phyloP scores from a whole-genome alignment of 768 basidiomycete species.

The button mushroom (Agaricus bisporus) region DNA sequence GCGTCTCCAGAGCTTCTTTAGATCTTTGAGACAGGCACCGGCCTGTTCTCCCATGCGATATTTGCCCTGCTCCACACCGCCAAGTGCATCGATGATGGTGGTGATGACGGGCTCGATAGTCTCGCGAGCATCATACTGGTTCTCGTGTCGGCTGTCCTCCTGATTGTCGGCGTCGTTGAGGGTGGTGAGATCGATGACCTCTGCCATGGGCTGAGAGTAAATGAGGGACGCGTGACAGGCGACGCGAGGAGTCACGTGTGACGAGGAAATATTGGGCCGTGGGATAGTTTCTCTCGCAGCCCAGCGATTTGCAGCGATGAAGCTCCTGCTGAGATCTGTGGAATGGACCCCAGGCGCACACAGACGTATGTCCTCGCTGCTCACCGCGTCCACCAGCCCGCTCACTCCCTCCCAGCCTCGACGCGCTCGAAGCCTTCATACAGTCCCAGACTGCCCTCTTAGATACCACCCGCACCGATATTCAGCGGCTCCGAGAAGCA shows the following conservation, averaged over 20 bases:
- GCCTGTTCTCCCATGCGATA: slow-evolving; percentile 81
- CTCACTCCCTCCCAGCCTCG: slow-evolving; percentile 30
- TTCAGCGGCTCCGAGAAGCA: slow-evolving; percentile 46
- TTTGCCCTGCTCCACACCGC: slow-evolving; percentile 58
- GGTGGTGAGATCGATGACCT: slow-evolving; percentile 29
- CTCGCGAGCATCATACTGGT: slow-evolving; percentile 34
- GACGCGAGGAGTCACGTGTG: slow-evolving; percentile 8
- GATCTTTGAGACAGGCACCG: slow-evolving; percentile 82
- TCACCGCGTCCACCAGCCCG: background rate
- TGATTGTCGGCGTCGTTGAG: slow-evolving; percentile 15
- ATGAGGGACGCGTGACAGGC: slow-evolving; percentile 7
- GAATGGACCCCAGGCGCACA: slow-evolving; percentile 32
- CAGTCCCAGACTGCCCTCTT: slow-evolving; percentile 54
- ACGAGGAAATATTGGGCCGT: background rate
- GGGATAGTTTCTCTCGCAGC: slow-evolving; percentile 8
- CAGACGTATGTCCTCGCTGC: slow-evolving; percentile 28
- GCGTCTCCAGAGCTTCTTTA: slow-evolving; percentile 93
- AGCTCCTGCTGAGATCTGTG: slow-evolving; percentile 9
- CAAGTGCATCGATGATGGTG: slow-evolving; percentile 75
- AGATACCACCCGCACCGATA: slow-evolving; percentile 54
- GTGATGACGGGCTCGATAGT: slow-evolving; percentile 64
- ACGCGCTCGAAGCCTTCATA: slow-evolving; percentile 65
- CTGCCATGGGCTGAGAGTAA: slow-evolving; percentile 13
- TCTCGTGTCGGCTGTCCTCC: slow-evolving; percentile 20
- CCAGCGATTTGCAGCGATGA: slow-evolving; percentile 11